A percentile compares a stretch with the other conserved stretches of the same genome.
phyloP scores from a whole-genome alignment of 306 rosid species.

The Lathyrus aphaca region DNA sequence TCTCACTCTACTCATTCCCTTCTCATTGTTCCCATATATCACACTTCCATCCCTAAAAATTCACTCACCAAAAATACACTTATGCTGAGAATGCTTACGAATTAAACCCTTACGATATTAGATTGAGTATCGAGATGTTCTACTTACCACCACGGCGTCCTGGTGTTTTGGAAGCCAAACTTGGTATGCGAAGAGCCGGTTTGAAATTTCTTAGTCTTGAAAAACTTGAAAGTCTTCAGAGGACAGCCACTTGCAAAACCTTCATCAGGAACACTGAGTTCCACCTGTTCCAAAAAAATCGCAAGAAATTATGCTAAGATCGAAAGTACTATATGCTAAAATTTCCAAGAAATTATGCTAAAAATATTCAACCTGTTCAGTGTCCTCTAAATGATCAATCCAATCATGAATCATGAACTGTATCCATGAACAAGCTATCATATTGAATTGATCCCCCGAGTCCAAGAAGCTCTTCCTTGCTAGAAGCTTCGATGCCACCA shows the following conservation, averaged over 20 bases:
- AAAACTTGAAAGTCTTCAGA: slow-evolving; percentile 67
- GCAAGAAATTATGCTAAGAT: slow-evolving; percentile 7
- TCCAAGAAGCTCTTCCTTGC: slow-evolving; percentile 64
- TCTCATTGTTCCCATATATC: slow-evolving; percentile 60
- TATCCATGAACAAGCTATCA: slow-evolving; percentile 80
- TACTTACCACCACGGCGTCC: slow-evolving; percentile 91
- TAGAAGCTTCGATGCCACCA: slow-evolving; percentile 68
- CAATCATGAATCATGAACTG: slow-evolving; percentile 92
- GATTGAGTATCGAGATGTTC: background rate
- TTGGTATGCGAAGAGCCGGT: slow-evolving; percentile 45
- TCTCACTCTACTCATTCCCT: slow-evolving; percentile 66
- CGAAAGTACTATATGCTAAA: background rate
- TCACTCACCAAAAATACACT: slow-evolving; percentile 18
- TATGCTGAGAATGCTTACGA: background rate
- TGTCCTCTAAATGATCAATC: slow-evolving; percentile 83
- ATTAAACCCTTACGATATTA: background rate
- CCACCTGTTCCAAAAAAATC: slow-evolving; percentile 50
- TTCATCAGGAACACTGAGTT: slow-evolving; percentile 53
- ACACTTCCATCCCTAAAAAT: slow-evolving; percentile 82
- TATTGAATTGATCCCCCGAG: slow-evolving; percentile 71
- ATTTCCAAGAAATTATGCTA: no score
- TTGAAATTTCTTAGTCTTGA: slow-evolving; percentile 56
- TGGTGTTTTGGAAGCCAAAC: slow-evolving; percentile 53
- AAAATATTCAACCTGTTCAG: slow-evolving; percentile 49
- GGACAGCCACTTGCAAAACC: slow-evolving; percentile 64